These are phyloP conservation scores for Blastobotrys persicus DNA, from an alignment of 1,139 yeast species.

Conservation along the genomic window DNA sequence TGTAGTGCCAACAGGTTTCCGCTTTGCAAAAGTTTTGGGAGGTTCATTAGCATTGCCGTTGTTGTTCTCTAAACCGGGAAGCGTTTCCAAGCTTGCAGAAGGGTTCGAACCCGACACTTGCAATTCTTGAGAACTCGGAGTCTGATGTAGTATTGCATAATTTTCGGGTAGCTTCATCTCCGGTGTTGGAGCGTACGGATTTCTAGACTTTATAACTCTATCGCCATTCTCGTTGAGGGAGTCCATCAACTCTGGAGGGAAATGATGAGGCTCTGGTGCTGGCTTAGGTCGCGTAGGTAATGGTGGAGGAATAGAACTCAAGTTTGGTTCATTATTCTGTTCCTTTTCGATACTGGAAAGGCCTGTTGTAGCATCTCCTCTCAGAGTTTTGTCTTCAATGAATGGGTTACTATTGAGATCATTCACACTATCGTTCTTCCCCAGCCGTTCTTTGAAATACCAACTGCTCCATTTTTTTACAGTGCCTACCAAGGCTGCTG, in stretches of 20 bases:
- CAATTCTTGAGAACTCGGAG: background rate
- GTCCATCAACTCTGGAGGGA: conserved; percentile 33
- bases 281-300: conserved; percentile 16
- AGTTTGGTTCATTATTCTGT: background rate
- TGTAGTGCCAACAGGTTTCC: conserved; percentile 28
- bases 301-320: background rate
- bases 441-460: conserved; percentile 31
- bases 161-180: conserved; percentile 28
- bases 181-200: conserved; percentile 28
- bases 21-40: conserved; percentile 22
- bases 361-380: background rate
- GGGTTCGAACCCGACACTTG: background rate
- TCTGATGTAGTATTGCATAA: conserved; percentile 16
- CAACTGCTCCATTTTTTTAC: conserved; percentile 34
- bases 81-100: background rate
- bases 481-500: conserved; percentile 26
- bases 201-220: conserved; percentile 6
- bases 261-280: conserved; percentile 33
- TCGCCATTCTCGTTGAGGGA: conserved; percentile 16
- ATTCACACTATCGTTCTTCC: conserved; percentile 8
- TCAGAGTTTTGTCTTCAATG: background rate
- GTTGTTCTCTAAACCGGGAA: background rate
- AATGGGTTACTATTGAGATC: conserved; percentile 4
- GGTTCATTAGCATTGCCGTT: conserved; percentile 19
- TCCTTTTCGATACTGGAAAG: background rate